Base-by-base conservation (phyloP, 805 yeast genomes). In the Lachancea kluyveri region DNA sequence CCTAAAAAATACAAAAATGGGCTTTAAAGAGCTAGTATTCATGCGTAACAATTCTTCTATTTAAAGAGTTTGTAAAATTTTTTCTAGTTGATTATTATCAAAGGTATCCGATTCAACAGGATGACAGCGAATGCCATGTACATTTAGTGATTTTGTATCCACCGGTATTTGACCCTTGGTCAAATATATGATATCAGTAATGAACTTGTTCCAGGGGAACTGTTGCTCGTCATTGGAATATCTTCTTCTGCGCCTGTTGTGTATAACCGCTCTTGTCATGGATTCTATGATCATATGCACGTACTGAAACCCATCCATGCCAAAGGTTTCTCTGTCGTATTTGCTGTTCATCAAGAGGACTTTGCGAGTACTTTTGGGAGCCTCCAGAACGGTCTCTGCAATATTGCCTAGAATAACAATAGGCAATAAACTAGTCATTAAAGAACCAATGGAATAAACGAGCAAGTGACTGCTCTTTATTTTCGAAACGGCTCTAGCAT, bases 371-470 rank as follows among this genome's bases (percentile, higher is more conserved):
- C 42, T 43, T 9, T 57, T 59, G 4, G 43, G 34, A 26, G 30
- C 34, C 17, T 39, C 37, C 16, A 45, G 37, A 16, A 83, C 70
- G 0, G 86, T 77, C 21, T 68, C 68, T 0, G 88, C 88, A 6
- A 83, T 67, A 2, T 94, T 94, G 31, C 74, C 74, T 3, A 85
- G 60, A 6, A 85, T 70, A 5, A 86, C 59, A 0, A 86, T 77
- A 0, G 97, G 96, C 3, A 86, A 60, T 5, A 82, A 74, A 30
- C 95, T 83, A 0, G 97, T 88, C 79, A 83, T 82, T 21, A 88
- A 62, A 1, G 94, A 82, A 1, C 97, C 96, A 34, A 88, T 82
- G 0, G 94, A 82, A 50, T 77, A 84, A 0, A 88, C 62, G 0
- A 87, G 59, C 9, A 72, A 63, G 21, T 77, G 70, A 0, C 84